Base-by-base conservation (phyloP, 1,284 basidiomycete genomes). In the Inonotus hispidus region DNA sequence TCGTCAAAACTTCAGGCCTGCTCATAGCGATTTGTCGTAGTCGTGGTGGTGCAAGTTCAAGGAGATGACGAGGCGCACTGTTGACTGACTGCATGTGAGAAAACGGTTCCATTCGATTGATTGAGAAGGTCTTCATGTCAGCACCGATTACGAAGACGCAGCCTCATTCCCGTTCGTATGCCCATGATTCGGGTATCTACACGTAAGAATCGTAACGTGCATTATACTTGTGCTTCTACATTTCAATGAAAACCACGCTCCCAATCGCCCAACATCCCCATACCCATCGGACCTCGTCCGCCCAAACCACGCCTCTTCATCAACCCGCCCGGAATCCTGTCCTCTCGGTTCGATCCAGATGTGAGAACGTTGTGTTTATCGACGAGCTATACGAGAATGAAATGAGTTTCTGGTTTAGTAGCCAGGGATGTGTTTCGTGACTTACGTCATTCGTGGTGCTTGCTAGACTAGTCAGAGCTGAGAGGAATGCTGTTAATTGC, bases 381-480 rank as follows among this genome's bases (percentile, higher is more conserved):
- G 46, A 88, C 84, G 56, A 88, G 75, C 87, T 88, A 66, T 60
- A 55, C 32, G 43, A 49, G 56, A 63, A 27, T 23, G 16, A 23
- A 25, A 14, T 25, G 32, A n/a, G n/a, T 21, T 4, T 39, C 46
- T 39, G 56, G 27, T 19, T 23, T 2, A 19, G 19, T 32, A 38
- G 27, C 50, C n/a, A n/a, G n/a, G 23, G 6, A 53, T 21, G 39
- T 16, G 14, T 43, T n/a, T 19, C 32, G 41, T 41, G 1, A 72
- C 91, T 70, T 69, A 97, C 95, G 69, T 97, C 92, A 71, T 95
- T 96, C 60, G 97, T 75, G 3, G 88, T 82, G 66, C 90, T 90
- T 6, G 96, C 81, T 41, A 91, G 90, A 72, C 93, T 94, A 0
- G 95, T 98, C 65, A 98, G 75, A 8, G 87, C 84, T 0, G 93